These are phyloP conservation scores for Fusarium luffae DNA, from an alignment of 2,329 filamentous ascomycete genomes.

Conservation along the genomic window DNA sequence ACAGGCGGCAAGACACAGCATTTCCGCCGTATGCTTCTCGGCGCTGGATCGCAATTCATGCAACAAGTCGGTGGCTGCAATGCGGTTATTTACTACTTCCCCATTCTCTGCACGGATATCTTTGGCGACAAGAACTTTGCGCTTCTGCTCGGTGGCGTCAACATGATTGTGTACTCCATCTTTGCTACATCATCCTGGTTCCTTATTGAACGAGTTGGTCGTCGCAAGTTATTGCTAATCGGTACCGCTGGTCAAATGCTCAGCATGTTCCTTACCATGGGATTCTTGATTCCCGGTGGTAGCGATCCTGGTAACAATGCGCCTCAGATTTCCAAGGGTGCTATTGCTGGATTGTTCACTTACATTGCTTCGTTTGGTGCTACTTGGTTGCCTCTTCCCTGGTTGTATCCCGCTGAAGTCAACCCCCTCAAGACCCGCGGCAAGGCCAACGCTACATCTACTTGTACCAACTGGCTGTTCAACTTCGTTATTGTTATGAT, in stretches of 20 bases:
- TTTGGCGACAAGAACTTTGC: slow-evolving; percentile 54
- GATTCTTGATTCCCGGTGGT: slow-evolving; percentile 72
- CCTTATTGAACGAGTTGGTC: slow-evolving; percentile 59
- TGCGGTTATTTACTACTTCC: slow-evolving; percentile 71
- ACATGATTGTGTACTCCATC: slow-evolving; percentile 67
- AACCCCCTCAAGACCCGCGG: slow-evolving; percentile 61
- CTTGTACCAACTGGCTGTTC: slow-evolving; percentile 68
- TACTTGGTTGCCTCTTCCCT: slow-evolving; percentile 72
- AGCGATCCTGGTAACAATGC: slow-evolving; percentile 57
- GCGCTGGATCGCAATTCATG: slow-evolving; percentile 68
- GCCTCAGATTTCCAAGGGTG: slow-evolving; percentile 68
- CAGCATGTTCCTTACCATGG: slow-evolving; percentile 71
- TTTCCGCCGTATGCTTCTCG: slow-evolving; percentile 71
- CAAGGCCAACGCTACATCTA: slow-evolving; percentile 65
- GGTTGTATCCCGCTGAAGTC: slow-evolving; percentile 67
- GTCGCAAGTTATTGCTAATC: slow-evolving; percentile 59
- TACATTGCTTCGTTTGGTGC: slow-evolving; percentile 77
- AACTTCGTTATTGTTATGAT: slow-evolving; percentile 68
- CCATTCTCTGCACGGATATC: slow-evolving; percentile 62
- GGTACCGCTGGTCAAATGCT: slow-evolving; percentile 61
- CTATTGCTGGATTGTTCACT: slow-evolving; percentile 74
- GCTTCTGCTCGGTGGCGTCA: slow-evolving; percentile 63
- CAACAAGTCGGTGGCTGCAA: slow-evolving; percentile 71
- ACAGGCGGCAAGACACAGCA: slow-evolving; percentile 73
- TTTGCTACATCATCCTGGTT: slow-evolving; percentile 67